Evolutionary conservation across 1,139 yeast genomes (phyloP).

Genomic region (Magnusiomyces paraingens): DNA sequence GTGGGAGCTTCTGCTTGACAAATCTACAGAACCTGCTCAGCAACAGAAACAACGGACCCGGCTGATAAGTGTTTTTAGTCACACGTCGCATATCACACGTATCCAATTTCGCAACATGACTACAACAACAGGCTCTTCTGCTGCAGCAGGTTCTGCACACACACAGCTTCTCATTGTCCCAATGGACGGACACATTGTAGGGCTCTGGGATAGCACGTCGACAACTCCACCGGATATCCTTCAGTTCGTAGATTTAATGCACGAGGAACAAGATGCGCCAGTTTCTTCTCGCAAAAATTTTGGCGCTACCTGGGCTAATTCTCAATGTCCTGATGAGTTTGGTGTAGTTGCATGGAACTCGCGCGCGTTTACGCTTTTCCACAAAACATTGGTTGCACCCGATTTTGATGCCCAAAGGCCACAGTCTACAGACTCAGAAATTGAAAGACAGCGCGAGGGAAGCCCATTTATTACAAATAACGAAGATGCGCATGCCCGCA

Average conservation of each 20-base stretch:
- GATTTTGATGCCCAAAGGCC: not conserved
- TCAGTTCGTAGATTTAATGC: not conserved
- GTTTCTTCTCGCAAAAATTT: not conserved
- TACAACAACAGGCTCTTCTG: not conserved
- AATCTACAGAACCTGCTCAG: not conserved
- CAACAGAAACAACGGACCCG: not conserved
- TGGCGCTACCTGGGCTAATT: not conserved
- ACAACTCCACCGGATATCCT: not conserved
- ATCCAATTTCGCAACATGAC: not conserved
- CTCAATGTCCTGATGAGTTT: not conserved
- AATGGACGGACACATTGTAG: not conserved
- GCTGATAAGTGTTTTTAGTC: slow-evolving; percentile 2
- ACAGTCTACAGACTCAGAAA: not conserved
- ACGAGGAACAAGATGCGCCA: not conserved
- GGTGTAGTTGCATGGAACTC: not conserved
- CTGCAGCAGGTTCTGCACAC: not conserved
- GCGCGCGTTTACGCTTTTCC: not conserved
- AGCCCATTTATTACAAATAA: not conserved
- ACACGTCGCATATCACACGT: not conserved
- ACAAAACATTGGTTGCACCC: not conserved
- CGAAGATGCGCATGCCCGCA: not conserved
- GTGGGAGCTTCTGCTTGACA: slow-evolving; percentile 11
- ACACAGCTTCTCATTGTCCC: slow-evolving; percentile 1
- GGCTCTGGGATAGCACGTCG: not conserved
- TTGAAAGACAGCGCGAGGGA: not conserved